Base-by-base conservation (phyloP, 1,139 yeast species). In the Scheffersomyces segobiensis region DNA sequence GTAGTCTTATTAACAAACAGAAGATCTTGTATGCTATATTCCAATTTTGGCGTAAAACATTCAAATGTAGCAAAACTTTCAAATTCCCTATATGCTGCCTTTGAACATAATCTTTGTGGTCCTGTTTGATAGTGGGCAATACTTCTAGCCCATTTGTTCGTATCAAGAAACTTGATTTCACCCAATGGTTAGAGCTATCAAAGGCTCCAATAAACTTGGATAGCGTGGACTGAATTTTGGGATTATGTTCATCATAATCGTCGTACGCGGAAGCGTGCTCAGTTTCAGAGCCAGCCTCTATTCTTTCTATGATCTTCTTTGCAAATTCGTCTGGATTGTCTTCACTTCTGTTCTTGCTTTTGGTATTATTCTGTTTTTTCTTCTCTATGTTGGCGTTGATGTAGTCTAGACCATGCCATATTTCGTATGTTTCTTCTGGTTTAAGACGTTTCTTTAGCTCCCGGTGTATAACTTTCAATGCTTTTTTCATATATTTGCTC, bases 21-120 rank as follows among this genome's bases (percentile, higher is more conserved):
- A 85, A 85, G n/a, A 84, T 71, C 57, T 78, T 78, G 64, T 84
- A 85, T 0, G 89, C 88, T 18, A 74, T 55, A 8, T 69, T 65
- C 91, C 91, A 88, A n/a, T 86, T 79, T 47, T 75, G 67, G 26
- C 78, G 69, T 50, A 82, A 67, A 5, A 87, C 67, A 56, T 77
- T 72, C 6, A 75, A 54, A 60, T 80, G 83, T 22, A 80, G 63
- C 26, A 80, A 68, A 8, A 71, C 69, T 22, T 67, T 71, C 53
- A 80, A 65, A 50, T 78, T 75, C 22, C 65, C 63, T 5, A 75
- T 60, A 63, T 80, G 82, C 53, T 71, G 74, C 49, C 63, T 67
- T 32, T 50, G 62, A 52, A 57, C 53, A 17, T 62, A 62, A 21
- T 52, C 60, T 8, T 55, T 52, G 2, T 59, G 55, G 4, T 53